phyloP scores from a whole-genome alignment of 352 stramenopile species.

The Pythium aphanidermatum region DNA sequence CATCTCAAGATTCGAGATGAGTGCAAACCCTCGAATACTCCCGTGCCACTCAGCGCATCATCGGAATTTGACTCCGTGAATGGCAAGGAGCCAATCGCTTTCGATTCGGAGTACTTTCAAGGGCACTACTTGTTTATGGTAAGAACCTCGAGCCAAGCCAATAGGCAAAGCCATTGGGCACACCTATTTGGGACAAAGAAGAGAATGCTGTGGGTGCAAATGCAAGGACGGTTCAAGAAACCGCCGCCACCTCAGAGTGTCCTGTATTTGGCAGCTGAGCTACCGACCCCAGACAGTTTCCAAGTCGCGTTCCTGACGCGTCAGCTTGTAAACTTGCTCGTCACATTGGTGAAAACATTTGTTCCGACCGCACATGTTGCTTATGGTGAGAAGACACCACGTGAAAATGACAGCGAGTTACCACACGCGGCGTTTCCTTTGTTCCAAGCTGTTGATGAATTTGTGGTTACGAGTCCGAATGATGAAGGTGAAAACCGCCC shows the following conservation, averaged over 20 bases:
- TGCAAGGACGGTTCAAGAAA: conserved; percentile 59
- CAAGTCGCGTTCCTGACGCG: conserved; percentile 28
- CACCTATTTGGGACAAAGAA: conserved; percentile 32
- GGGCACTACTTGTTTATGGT: conserved; percentile 35
- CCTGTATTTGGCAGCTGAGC: conserved; percentile 45
- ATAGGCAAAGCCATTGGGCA: conserved; percentile 14
- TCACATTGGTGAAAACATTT: conserved; percentile 31
- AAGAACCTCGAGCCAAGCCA: conserved; percentile 8
- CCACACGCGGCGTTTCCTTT: conserved; percentile 47
- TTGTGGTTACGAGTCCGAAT: conserved; percentile 25
- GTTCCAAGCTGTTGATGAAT: conserved; percentile 41
- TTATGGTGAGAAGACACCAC: conserved; percentile 18
- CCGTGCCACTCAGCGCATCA: not conserved
- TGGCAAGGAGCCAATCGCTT: conserved; percentile 29
- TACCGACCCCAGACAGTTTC: conserved; percentile 23
- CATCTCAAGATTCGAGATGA: conserved; percentile 29
- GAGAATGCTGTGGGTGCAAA: conserved; percentile 41
- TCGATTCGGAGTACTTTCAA: conserved; percentile 40
- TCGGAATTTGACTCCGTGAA: conserved; percentile 21
- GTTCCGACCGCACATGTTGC: conserved; percentile 30
- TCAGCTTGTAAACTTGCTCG: conserved; percentile 29
- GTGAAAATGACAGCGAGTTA: conserved; percentile 20
- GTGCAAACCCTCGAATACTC: conserved; percentile 3
- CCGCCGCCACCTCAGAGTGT: conserved; percentile 19
- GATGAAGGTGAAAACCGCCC: not conserved